A percentile compares a stretch with the other conserved stretches of the same genome.
phyloP scores from a whole-genome alignment of 2,329 filamentous ascomycete genomes.

The Cordyceps cateniannulata region DNA sequence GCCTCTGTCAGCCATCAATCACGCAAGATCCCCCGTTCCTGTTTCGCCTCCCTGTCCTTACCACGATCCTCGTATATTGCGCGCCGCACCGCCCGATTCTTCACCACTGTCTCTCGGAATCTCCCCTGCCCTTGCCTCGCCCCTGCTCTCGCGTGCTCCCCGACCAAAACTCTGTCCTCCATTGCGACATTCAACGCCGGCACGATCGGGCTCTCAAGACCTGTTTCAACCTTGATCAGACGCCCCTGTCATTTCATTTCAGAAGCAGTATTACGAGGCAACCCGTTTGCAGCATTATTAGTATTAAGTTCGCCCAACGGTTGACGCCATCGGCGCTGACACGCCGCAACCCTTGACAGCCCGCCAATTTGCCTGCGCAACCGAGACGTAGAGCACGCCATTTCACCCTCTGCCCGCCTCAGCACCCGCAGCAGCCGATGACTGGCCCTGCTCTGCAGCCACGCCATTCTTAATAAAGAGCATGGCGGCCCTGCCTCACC shows the following conservation, averaged over 20 bases:
- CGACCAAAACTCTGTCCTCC: not conserved
- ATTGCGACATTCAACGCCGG: not conserved
- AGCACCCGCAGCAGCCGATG: constrained; percentile 9
- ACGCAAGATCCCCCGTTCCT: not conserved
- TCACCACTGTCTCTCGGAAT: constrained; percentile 2
- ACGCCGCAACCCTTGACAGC: constrained; percentile 2
- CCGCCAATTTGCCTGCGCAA: not conserved
- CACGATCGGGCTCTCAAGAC: not conserved
- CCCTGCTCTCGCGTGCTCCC: not conserved
- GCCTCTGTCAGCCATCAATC: constrained; percentile 5
- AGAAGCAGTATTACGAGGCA: not conserved
- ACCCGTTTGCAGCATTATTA: not conserved
- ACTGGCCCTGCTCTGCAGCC: constrained; percentile 7
- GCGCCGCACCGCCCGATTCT: constrained; percentile 3
- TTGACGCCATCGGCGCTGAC: constrained; percentile 12
- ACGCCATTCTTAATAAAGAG: constrained; percentile 11
- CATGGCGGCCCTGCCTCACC: constrained; percentile 6
- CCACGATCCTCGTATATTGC: constrained; percentile 8
- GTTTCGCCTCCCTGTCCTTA: not conserved
- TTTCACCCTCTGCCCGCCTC: constrained; percentile 8
- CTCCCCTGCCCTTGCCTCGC: not conserved
- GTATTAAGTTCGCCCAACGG: not conserved
- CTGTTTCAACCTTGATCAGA: not conserved
- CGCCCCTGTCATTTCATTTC: not conserved
- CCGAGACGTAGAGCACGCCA: constrained; percentile 12